phyloP scores from a whole-genome alignment of 495 filamentous ascomycete species.

The Aspergillus cristatus region DNA sequence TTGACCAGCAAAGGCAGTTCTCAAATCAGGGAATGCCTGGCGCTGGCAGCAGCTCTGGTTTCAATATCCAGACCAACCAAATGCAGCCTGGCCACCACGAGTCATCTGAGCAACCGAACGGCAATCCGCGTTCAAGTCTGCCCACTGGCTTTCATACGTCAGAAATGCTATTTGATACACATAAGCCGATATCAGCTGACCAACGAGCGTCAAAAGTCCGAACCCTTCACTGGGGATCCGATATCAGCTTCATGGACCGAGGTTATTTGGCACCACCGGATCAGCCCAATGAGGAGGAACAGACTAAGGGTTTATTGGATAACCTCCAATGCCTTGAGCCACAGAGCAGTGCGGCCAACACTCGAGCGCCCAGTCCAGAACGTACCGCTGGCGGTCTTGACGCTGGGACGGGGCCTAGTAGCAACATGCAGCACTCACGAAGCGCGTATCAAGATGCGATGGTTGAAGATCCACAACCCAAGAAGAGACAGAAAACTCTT shows the following conservation, averaged over 20 bases:
- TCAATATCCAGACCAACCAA: slow-evolving; percentile 12
- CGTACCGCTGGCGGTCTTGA: slow-evolving; percentile 12
- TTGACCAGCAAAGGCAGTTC: slow-evolving; percentile 15
- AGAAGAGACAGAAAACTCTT: slow-evolving; percentile 26
- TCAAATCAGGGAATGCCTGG: slow-evolving; percentile 19
- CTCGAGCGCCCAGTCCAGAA: slow-evolving; percentile 49
- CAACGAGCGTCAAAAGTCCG: slow-evolving; percentile 31
- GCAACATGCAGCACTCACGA: slow-evolving; percentile 4
- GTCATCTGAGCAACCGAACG: slow-evolving; percentile 5
- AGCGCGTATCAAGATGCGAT: slow-evolving; percentile 9
- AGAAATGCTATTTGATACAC: slow-evolving; percentile 37
- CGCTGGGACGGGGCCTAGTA: slow-evolving; percentile 7
- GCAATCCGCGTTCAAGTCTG: slow-evolving; percentile 14
- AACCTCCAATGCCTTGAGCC: slow-evolving; percentile 46
- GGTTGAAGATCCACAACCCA: slow-evolving; percentile 23
- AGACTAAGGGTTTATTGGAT: slow-evolving; percentile 43
- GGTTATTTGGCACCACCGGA: slow-evolving; percentile 46
- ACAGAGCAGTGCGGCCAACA: slow-evolving; percentile 45
- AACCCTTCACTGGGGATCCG: slow-evolving; percentile 55
- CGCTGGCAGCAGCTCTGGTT: slow-evolving; percentile 11
- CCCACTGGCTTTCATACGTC: slow-evolving; percentile 33
- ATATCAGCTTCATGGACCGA: slow-evolving; percentile 49
- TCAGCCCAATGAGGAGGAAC: slow-evolving; percentile 46
- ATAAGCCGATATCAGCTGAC: slow-evolving; percentile 30
- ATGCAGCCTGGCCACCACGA: slow-evolving; percentile 6